Conservation (phyloP, 768 basidiomycete genomes). For the Suillus hirtellus region DNA sequence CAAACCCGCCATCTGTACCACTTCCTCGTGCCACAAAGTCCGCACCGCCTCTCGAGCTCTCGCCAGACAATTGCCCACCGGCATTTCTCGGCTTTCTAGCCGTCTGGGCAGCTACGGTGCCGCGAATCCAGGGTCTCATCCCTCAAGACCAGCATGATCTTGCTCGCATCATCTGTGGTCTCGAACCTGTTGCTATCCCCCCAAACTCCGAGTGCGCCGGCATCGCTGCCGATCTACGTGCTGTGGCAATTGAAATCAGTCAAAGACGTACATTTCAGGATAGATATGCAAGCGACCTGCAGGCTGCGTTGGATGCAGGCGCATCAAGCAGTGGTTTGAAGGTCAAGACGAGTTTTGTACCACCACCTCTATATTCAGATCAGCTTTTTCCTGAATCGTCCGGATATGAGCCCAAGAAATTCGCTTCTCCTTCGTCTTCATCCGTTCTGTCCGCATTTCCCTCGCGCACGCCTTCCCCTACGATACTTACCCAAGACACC, state of each 20-base stretch:
- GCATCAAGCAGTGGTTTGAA: slow-evolving; percentile 30
- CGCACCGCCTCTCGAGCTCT: slow-evolving; percentile 55
- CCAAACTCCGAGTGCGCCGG: slow-evolving; percentile 46
- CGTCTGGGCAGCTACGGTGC: slow-evolving; percentile 72
- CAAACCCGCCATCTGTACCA: slow-evolving; percentile 78
- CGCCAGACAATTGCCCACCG: slow-evolving; percentile 66
- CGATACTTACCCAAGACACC: slow-evolving; percentile 37
- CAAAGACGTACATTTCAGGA: slow-evolving; percentile 84
- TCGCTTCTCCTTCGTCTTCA: slow-evolving; percentile 16
- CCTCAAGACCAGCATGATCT: slow-evolving; percentile 80
- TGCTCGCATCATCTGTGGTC: slow-evolving; percentile 74
- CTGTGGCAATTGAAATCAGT: slow-evolving; percentile 85
- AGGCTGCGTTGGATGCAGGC: slow-evolving; percentile 77
- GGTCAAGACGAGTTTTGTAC: slow-evolving; percentile 62
- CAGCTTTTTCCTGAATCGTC: slow-evolving; percentile 32
- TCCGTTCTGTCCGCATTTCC: slow-evolving; percentile 30
- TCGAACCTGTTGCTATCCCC: slow-evolving; percentile 44
- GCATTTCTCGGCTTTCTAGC: slow-evolving; percentile 66
- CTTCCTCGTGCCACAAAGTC: slow-evolving; percentile 60
- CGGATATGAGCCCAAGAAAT: slow-evolving; percentile 19
- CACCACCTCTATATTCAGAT: slow-evolving; percentile 60
- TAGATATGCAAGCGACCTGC: slow-evolving; percentile 70
- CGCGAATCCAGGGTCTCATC: slow-evolving; percentile 57
- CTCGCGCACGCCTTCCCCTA: slow-evolving; percentile 48
- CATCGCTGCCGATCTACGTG: slow-evolving; percentile 79